Evolutionary conservation across 2,329 filamentous ascomycete genomes (phyloP).

Genomic region (Aureobasidium sp.): DNA sequence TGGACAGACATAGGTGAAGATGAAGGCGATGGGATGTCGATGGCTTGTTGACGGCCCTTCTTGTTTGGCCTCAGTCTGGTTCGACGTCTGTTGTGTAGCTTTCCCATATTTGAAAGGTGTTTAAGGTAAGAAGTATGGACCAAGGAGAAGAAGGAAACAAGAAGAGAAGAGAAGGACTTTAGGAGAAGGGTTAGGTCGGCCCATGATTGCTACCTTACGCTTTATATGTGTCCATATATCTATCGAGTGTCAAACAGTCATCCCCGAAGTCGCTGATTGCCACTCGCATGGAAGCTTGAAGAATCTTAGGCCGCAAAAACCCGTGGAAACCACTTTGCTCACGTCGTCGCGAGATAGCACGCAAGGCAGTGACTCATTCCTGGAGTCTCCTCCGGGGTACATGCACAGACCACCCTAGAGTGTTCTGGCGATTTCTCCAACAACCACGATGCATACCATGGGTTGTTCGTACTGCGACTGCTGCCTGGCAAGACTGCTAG

Average conservation of each 20-base stretch:
- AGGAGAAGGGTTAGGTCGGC: not conserved
- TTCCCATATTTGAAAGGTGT: constrained; percentile 25
- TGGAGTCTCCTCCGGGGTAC: not conserved
- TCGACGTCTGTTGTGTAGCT: constrained; percentile 36
- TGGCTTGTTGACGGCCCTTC: not conserved
- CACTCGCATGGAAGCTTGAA: not conserved
- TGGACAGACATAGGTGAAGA: not conserved
- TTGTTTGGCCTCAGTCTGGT: constrained; percentile 30
- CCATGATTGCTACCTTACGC: not conserved
- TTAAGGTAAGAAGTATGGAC: not conserved
- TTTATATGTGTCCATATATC: not conserved
- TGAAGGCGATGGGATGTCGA: not conserved
- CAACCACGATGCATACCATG: not conserved
- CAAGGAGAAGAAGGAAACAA: not conserved
- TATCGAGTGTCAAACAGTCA: not conserved
- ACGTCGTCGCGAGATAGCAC: not conserved
- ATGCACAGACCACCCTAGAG: not conserved
- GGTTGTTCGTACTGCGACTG: not conserved
- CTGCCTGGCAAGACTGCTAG: not conserved
- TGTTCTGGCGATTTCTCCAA: not conserved
- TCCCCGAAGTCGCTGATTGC: constrained; percentile 3
- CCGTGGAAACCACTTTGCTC: not conserved
- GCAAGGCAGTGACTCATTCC: not conserved
- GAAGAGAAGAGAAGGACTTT: not conserved
- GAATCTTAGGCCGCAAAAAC: not conserved